A percentile compares a stretch with the other conserved stretches of the same genome.
phyloP scores from a whole-genome alignment of 2,329 filamentous ascomycete species.

The Cytospora piceae region DNA sequence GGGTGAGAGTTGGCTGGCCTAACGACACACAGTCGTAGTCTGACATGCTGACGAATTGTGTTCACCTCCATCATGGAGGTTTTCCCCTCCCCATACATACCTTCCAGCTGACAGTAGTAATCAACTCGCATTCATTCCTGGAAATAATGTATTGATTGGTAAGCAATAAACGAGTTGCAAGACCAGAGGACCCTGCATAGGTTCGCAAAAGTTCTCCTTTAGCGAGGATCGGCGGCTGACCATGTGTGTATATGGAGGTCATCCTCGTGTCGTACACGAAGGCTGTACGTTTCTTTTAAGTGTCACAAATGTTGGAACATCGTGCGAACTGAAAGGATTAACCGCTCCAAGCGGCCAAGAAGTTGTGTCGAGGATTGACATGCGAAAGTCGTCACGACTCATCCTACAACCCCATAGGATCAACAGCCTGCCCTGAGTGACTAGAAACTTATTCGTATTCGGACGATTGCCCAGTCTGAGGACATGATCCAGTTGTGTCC shows the following conservation, averaged over 20 bases:
- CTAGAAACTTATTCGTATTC: not conserved
- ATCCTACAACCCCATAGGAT: not conserved
- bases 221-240: constrained; percentile 14
- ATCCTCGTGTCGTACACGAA: constrained; percentile 10
- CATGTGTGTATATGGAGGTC: not conserved
- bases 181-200: constrained; percentile 5
- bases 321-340: constrained; percentile 2
- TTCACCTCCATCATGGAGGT: not conserved
- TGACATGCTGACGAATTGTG: not conserved
- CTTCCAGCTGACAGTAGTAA: constrained; percentile 15
- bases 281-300: not conserved
- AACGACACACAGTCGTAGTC: not conserved
- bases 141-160: not conserved
- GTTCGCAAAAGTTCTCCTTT: constrained; percentile 7
- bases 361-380: not conserved
- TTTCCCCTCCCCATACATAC: not conserved
- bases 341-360: not conserved
- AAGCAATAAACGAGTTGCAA: not conserved
- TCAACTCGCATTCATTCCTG: not conserved
- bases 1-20: not conserved
- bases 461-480: not conserved
- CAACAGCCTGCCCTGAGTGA: not conserved
- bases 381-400: not conserved
- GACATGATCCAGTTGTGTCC: not conserved
- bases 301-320: constrained; percentile 5